Base-by-base conservation (phyloP, 352 stramenopile species). In the Globisporangium mamillatum region DNA sequence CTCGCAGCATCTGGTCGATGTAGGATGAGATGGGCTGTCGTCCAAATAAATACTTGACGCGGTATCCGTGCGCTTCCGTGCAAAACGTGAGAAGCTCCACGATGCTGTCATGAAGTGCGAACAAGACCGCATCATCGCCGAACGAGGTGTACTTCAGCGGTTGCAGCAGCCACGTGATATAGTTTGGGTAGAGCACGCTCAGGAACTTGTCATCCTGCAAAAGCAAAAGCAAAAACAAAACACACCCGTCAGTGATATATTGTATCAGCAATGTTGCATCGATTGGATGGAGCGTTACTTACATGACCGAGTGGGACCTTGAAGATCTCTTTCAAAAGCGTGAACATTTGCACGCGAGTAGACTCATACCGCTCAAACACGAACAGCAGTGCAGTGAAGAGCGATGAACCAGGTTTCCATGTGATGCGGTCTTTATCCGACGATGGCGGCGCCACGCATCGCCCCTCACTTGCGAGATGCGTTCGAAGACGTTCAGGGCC, bases 81-180 rank as follows among this genome's bases (percentile, higher is more conserved):
- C 84, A 94, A 63, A 95, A 92, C n/a, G 88, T 92, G 16, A 95
- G 75, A 20, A 95, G 68, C 65, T 95, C 88, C 74, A 93, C 87
- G 66, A 93, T 91, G 66, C 85, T 90, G 63, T 91, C 88, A 71
- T 93, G 84, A 41, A 93, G 68, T 50, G 84, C 76, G 73, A 94
- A 95, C 56, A 95, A 76, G 6, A 72, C 75, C 5, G 78, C 74
- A 14, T 72, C 65, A 32, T 84, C 70, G 61, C 89, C 73, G 34
- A 79, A 77, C 1, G 74, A 73, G 7, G 75, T 80, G 63, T 78
- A 88, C 75, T 92, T 93, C 70, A 95, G 67, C 3, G 86, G 84
- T 70, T 95, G 88, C 14, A 95, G 72, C 59, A 93, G 56, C 88
- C 88, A 95, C 24, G 89, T 83, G 68, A 94, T 94, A 71, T 95